Evolutionary conservation across 2,329 filamentous ascomycete species (phyloP).

Genomic region (Zymoseptoria tritici): DNA sequence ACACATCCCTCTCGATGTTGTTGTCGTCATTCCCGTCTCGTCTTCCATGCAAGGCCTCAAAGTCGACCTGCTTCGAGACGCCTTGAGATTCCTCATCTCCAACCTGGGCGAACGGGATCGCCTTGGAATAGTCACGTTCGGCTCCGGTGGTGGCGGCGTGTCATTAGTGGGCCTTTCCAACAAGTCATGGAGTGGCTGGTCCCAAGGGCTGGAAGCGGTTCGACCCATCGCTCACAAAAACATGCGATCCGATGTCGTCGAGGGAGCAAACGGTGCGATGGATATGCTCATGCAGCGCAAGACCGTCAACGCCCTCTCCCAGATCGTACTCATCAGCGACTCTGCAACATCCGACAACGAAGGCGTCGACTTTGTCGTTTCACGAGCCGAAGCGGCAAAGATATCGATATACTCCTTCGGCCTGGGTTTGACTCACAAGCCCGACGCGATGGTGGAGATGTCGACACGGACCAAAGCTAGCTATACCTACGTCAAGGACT

Average conservation of each 20-base stretch:
- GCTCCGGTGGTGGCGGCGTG: constrained; percentile 85
- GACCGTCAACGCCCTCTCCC: constrained; percentile 88
- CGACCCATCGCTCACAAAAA: constrained; percentile 95
- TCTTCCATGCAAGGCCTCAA: constrained; percentile 99
- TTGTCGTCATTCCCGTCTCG: constrained; percentile 93
- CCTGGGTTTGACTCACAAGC: constrained; percentile 92
- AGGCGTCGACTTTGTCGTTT: constrained; percentile 96
- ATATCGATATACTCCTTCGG: constrained; percentile 96
- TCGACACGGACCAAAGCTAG: constrained; percentile 93
- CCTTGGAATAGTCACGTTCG: constrained; percentile 96
- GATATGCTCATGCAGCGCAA: constrained; percentile 97
- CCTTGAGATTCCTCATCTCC: constrained; percentile 83
- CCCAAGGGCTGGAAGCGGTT: constrained; percentile 76
- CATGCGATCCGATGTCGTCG: constrained; percentile 89
- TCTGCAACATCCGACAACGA: constrained; percentile 90
- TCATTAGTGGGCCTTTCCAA: constrained; percentile 97
- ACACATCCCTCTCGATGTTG: constrained; percentile 89
- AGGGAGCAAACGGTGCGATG: constrained; percentile 97
- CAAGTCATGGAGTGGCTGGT: constrained; percentile 89
- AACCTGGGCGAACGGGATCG: constrained; percentile 87
- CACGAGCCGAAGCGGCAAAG: constrained; percentile 93
- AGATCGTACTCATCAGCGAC: constrained; percentile 94
- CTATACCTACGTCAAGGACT: constrained; percentile 98
- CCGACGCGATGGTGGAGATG: constrained; percentile 96
- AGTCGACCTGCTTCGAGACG: constrained; percentile 87